These are phyloP conservation scores for Pleurotus citrinopileatus DNA, from an alignment of 768 basidiomycete species.

Conservation along the genomic window DNA sequence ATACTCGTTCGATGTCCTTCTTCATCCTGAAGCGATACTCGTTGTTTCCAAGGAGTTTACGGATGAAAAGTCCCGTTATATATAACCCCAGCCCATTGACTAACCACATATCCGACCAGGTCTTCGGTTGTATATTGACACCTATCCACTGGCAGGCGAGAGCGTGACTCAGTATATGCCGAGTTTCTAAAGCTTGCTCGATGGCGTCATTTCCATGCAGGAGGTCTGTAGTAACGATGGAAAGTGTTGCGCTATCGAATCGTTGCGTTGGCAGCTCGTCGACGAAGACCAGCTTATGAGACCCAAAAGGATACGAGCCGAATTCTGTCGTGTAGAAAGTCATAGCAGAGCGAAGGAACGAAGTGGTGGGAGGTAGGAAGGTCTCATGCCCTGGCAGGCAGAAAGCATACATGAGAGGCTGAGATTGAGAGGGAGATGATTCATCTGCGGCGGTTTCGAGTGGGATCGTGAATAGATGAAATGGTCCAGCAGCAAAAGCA, in stretches of 20 bases:
- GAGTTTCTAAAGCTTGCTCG: conserved; percentile 89
- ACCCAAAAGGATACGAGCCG: conserved; percentile 94
- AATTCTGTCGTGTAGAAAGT: conserved; percentile 88
- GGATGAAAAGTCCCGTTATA: conserved; percentile 84
- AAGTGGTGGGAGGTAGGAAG: conserved; percentile 64
- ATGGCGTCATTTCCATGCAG: conserved; percentile 87
- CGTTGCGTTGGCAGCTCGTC: conserved; percentile 81
- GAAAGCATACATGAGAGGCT: conserved; percentile 85
- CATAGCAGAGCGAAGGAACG: conserved; percentile 86
- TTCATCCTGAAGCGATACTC: conserved; percentile 94
- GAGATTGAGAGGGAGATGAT: conserved; percentile 52
- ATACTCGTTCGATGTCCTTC: conserved; percentile 93
- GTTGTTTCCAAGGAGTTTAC: conserved; percentile 90
- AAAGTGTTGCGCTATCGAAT: conserved; percentile 82
- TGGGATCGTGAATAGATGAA: conserved; percentile 72
- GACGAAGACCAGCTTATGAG: conserved; percentile 93
- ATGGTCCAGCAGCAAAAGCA: conserved; percentile 93
- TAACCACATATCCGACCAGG: conserved; percentile 96
- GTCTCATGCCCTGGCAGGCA: conserved; percentile 88
- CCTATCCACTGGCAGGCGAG: conserved; percentile 97
- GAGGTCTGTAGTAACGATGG: conserved; percentile 76
- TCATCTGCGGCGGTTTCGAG: conserved; percentile 60
- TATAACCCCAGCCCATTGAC: conserved; percentile 91
- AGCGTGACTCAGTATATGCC: conserved; percentile 82
- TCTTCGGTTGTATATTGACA: conserved; percentile 91